Conservation (phyloP, 1,139 yeast species). For the Debaryomycetaceae sp. region DNA sequence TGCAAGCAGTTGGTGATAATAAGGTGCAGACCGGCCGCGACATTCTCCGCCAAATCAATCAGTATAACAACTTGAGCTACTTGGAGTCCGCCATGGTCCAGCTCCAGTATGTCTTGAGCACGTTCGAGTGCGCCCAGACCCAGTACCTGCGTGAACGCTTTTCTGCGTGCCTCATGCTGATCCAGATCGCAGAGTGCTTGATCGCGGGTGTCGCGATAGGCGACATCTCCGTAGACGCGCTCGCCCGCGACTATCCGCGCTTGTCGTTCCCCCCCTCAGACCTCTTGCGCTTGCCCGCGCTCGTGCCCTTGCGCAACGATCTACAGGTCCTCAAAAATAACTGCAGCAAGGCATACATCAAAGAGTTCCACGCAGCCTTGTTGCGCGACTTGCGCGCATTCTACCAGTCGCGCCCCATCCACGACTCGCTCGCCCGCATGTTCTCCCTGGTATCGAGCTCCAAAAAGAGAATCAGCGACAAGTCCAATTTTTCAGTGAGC, state of each 20-base stretch:
- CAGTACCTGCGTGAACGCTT: constrained; percentile 32
- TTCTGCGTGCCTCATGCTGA: constrained; percentile 36
- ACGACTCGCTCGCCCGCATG: constrained; percentile 45
- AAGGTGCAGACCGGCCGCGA: constrained; percentile 45
- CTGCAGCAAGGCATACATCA: constrained; percentile 62
- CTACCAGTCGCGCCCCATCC: constrained; percentile 34
- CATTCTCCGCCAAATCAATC: constrained; percentile 40
- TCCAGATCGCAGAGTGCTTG: constrained; percentile 46
- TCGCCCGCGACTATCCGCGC: constrained; percentile 19
- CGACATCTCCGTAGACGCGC: constrained; percentile 12
- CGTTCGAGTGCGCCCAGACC: constrained; percentile 42
- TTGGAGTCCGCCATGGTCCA: constrained; percentile 62
- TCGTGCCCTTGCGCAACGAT: constrained; percentile 42
- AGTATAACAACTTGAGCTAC: constrained; percentile 48
- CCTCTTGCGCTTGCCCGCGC: constrained; percentile 46
- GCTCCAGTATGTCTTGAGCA: constrained; percentile 37
- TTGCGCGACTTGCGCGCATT: constrained; percentile 52
- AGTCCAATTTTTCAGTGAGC: constrained; percentile 22
- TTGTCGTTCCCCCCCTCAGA: constrained; percentile 44
- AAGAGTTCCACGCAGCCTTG: constrained; percentile 43
- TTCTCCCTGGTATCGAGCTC: constrained; percentile 17
- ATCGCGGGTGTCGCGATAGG: constrained; percentile 38
- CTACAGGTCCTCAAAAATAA: constrained; percentile 37
- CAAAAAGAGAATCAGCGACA: constrained; percentile 10
- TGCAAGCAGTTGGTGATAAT: constrained; percentile 33